Conservation (phyloP, 1,284 basidiomycete species). For the Heterobasidion occidentale region DNA sequence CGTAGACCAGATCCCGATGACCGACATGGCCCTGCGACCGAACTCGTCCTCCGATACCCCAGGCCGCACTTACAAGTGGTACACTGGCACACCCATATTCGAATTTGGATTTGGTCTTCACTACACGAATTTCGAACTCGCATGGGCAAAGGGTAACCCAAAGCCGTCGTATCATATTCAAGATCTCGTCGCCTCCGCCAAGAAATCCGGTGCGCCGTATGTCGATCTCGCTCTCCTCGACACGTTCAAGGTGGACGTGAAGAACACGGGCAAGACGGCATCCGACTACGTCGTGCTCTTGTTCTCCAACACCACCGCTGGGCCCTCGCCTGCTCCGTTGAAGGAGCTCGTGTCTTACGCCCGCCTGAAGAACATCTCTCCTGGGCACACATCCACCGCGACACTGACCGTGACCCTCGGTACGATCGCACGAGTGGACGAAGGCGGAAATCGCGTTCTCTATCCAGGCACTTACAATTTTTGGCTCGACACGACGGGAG, state of each 20-base stretch:
- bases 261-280: conserved; percentile 38
- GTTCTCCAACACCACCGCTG: conserved; percentile 39
- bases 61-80: conserved; percentile 54
- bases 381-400: conserved; percentile 28
- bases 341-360: conserved; percentile 44
- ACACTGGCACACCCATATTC: conserved; percentile 38
- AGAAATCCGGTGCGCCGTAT: conserved; percentile 14
- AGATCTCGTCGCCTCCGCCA: conserved; percentile 23
- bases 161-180: conserved; percentile 31
- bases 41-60: conserved; percentile 30
- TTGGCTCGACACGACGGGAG: conserved; percentile 30
- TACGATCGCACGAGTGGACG: conserved; percentile 40
- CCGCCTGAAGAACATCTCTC: conserved; percentile 32
- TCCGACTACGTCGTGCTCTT: conserved; percentile 52
- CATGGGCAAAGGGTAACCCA: conserved; percentile 24
- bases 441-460: conserved; percentile 36
- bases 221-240: conserved; percentile 39
- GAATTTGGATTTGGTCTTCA: conserved; percentile 46
- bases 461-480: conserved; percentile 40
- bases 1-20: conserved; percentile 41
- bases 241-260: conserved; percentile 38
- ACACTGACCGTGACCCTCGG: conserved; percentile 38
- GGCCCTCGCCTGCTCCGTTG: conserved; percentile 42
- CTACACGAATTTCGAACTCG: conserved; percentile 40
- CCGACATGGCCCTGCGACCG: conserved; percentile 47